These are phyloP conservation scores for Jaapia argillacea DNA, from an alignment of 768 basidiomycete genomes.

Conservation along the genomic window DNA sequence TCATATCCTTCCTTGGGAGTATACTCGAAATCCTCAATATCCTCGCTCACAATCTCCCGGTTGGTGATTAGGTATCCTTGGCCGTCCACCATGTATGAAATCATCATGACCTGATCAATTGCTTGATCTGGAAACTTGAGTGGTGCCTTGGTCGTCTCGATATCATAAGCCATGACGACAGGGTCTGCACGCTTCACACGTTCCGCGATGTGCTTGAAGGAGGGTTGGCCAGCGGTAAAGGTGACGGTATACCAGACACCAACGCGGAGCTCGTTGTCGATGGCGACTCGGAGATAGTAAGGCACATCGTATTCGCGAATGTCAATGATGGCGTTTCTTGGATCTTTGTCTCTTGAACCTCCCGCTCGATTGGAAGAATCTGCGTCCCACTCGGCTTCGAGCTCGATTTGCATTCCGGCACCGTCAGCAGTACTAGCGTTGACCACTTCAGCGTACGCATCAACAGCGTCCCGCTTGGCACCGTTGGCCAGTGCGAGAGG, in stretches of 20 bases:
- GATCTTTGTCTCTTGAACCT: constrained; percentile 55
- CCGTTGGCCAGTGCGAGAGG: constrained; percentile 87
- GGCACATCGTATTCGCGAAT: constrained; percentile 94
- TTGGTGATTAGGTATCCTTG: constrained; percentile 97
- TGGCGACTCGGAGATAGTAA: constrained; percentile 97
- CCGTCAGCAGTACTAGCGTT: constrained; percentile 59
- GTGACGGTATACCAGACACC: constrained; percentile 95
- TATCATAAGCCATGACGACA: constrained; percentile 98
- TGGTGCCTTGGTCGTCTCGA: constrained; percentile 99
- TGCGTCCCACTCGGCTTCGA: constrained; percentile 56
- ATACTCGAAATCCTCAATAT: constrained; percentile 98
- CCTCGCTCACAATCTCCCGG: constrained; percentile 92
- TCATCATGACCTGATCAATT: constrained; percentile 99
- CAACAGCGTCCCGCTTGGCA: constrained; percentile 89
- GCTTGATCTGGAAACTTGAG: constrained; percentile 96
- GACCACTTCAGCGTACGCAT: constrained; percentile 96
- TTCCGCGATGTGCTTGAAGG: constrained; percentile 60
- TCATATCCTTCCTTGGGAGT: constrained; percentile 98
- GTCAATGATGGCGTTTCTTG: constrained; percentile 89
- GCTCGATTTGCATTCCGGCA: constrained; percentile 54
- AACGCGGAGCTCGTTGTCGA: constrained; percentile 95
- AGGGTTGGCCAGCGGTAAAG: constrained; percentile 72
- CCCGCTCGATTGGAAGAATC: constrained; percentile 26
- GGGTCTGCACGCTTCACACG: constrained; percentile 98
- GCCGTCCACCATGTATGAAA: constrained; percentile 98